phyloP scores from a whole-genome alignment of 2,329 filamentous ascomycete genomes.

The Fusarium udum region DNA sequence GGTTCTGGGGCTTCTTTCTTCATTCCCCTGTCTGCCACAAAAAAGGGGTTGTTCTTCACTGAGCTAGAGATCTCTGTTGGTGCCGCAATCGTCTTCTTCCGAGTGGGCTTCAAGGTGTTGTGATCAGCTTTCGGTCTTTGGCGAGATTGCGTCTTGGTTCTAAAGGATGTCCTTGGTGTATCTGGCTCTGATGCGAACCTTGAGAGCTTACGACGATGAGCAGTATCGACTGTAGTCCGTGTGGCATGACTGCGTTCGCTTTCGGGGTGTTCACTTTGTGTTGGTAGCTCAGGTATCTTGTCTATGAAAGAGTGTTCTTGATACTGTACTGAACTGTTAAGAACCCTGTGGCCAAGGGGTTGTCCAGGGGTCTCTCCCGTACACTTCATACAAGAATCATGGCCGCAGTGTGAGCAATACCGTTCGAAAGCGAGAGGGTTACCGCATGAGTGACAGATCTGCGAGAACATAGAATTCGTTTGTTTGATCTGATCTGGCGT shows the following conservation, averaged over 20 bases:
- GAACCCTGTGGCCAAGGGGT: not conserved
- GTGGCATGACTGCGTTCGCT: constrained; percentile 8
- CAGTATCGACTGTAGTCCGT: not conserved
- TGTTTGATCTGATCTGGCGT: constrained; percentile 12
- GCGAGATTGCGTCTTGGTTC: constrained; percentile 9
- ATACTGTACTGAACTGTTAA: not conserved
- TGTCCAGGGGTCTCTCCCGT: constrained; percentile 47
- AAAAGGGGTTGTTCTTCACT: constrained; percentile 47
- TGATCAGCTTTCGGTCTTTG: constrained; percentile 1
- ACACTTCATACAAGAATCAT: constrained; percentile 61
- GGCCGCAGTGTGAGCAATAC: constrained; percentile 60
- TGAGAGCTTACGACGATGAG: constrained; percentile 6
- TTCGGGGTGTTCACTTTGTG: not conserved
- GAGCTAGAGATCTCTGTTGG: constrained; percentile 18
- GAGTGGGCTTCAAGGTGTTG: constrained; percentile 2
- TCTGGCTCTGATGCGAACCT: constrained; percentile 21
- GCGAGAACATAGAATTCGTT: constrained; percentile 40
- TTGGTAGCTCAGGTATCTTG: not conserved
- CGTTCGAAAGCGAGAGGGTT: constrained; percentile 50
- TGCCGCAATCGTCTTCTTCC: constrained; percentile 18
- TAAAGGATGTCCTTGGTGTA: constrained; percentile 12
- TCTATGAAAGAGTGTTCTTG: constrained; percentile 5
- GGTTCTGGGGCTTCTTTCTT: constrained; percentile 37
- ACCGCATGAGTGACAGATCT: constrained; percentile 62
- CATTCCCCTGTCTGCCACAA: constrained; percentile 43